Conservation (phyloP, 306 rosid genomes). For the Gastrolobium bilobum region DNA sequence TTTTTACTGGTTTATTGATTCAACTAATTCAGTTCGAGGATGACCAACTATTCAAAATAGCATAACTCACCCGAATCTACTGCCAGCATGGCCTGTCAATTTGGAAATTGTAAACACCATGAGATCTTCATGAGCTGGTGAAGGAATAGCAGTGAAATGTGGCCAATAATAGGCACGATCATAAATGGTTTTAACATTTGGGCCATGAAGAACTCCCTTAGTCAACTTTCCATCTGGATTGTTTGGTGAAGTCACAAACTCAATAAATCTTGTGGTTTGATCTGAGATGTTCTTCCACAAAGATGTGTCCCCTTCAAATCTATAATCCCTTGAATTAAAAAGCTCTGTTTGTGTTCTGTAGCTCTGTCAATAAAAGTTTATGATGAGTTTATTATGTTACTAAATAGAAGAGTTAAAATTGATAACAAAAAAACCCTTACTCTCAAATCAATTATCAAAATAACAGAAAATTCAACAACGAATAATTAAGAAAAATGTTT, state of each 20-base stretch:
- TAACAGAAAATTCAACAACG: no score
- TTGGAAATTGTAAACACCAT: conserved; percentile 64
- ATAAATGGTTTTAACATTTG: conserved; percentile 50
- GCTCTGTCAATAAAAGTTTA: conserved; percentile 23
- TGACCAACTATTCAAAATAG: no score
- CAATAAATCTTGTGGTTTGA: conserved; percentile 41
- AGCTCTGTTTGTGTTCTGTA: conserved; percentile 54
- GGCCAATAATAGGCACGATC: conserved; percentile 72
- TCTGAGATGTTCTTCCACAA: conserved; percentile 47
- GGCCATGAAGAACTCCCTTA: conserved; percentile 42
- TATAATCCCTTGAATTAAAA: conserved; percentile 46
- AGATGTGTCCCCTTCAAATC: conserved; percentile 59
- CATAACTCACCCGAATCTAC: conserved; percentile 57
- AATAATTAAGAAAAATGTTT: no score
- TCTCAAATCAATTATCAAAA: no score
- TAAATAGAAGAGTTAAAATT: no score
- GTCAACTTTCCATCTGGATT: conserved; percentile 69
- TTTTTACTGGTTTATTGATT: no score
- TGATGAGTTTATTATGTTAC: no score
- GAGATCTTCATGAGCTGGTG: conserved; percentile 61
- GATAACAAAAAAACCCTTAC: no score
- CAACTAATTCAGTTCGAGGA: no score
- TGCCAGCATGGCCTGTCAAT: conserved; percentile 69
- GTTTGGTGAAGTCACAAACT: conserved; percentile 73
- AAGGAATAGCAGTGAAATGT: conserved; percentile 66